Evolutionary conservation across 2,329 filamentous ascomycete species (phyloP), one percentile per base, ranked within the genome.

Genomic region (Aspergillus amoenus): DNA sequence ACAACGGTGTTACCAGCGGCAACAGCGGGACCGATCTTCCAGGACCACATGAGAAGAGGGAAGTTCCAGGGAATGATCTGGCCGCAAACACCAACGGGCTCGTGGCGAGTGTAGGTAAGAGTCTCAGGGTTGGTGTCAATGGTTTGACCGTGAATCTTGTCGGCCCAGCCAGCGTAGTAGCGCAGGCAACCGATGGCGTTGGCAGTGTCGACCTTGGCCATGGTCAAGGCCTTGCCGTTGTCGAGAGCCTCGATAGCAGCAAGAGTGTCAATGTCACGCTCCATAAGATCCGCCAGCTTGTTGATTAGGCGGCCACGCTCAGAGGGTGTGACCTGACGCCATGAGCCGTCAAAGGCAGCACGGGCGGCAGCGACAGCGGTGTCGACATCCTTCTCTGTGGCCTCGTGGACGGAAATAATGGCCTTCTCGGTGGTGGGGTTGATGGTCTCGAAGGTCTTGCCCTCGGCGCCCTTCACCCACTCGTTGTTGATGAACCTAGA

Each of bases 31-130:
- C 88, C 89, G 1, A 93, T 80, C 84, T 94, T 94, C 90, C 91
- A 94, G 47, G 89, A 66, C 88, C 81, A 84, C 90, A 93, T 93
- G 74, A 91, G 84, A 53, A 93, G 77, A 17, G 90, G 90, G 81
- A 92, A 93, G 82, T 93, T 93, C 89, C 89, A 93, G 65, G 90
- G 90, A 69, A 94, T 93, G 73, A 94, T 93, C 76, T 95, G 90
- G 73, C 88, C 91, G 75, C 90, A 94, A 61, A 92, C 88, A 76
- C 89, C 89, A 62, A 86, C 78, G 37, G 91, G 89, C 82, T 96
- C 91, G 67, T 87, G 85, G 72, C 84, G 82, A 66, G 90, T 92
- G 82, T 94, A 95, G 82, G 89, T 88, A 81, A 95, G 91, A 75
- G 87, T 90, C 65, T 91, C 88, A 55, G 85, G 83, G 69, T 83